These are phyloP conservation scores for Talaromyces sp. DNA, from an alignment of 2,329 filamentous ascomycete species.

Conservation along the genomic window DNA sequence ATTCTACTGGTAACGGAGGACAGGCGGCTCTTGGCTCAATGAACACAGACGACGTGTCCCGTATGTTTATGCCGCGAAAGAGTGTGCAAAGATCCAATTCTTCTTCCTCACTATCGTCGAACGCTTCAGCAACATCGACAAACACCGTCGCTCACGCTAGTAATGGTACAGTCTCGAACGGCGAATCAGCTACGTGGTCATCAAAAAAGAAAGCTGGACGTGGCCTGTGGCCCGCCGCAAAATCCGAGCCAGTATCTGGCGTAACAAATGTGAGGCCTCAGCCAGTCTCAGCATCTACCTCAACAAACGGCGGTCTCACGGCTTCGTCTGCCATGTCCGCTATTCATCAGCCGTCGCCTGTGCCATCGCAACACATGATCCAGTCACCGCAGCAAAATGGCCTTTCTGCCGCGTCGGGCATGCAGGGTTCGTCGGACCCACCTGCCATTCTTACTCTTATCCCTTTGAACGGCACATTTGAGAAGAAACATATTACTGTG, in stretches of 20 bases:
- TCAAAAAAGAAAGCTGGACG: constrained; percentile 47
- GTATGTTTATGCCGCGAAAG: constrained; percentile 89
- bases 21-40: constrained; percentile 65
- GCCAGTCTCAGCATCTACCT: constrained; percentile 56
- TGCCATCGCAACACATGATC: constrained; percentile 66
- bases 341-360: constrained; percentile 59
- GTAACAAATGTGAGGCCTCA: constrained; percentile 61
- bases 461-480: constrained; percentile 93
- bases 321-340: constrained; percentile 62
- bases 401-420: constrained; percentile 40
- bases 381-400: constrained; percentile 63
- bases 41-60: constrained; percentile 78
- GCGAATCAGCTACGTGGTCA: constrained; percentile 39
- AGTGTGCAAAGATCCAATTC: constrained; percentile 83
- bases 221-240: constrained; percentile 63
- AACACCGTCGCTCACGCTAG: constrained; percentile 40
- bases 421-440: constrained; percentile 50
- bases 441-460: constrained; percentile 80
- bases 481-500: constrained; percentile 91
- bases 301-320: constrained; percentile 47
- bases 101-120: constrained; percentile 72
- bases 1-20: constrained; percentile 52
- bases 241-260: constrained; percentile 63
- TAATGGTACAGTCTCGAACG: constrained; percentile 36
- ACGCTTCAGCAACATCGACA: constrained; percentile 50